Base-by-base conservation (phyloP, 2,329 filamentous ascomycete genomes). In the Alternaria conjuncta region DNA sequence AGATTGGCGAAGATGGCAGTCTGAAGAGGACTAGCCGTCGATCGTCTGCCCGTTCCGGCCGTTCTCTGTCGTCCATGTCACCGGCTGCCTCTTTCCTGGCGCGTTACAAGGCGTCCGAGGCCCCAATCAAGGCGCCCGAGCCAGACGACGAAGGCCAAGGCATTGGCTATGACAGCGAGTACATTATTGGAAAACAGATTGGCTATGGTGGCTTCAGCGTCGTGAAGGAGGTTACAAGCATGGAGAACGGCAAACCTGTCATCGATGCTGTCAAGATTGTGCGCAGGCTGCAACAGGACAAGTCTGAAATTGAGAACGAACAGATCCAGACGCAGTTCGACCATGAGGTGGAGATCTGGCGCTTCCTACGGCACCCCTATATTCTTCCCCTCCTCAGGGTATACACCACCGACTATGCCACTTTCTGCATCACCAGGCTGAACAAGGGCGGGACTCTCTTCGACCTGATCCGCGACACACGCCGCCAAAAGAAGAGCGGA, bases 191-290 rank as follows among this genome's bases (percentile, higher is more conserved):
- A 51, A 88, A 89, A 67, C 86, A 88, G 63, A 88, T 91, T 63
- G 89, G 88, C 4, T 87, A 83, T 65, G 89, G 89, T 25, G 89
- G 89, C 5, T 91, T 91, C 76, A 90, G 88, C 66, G 83, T 87
- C 2, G 87, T 91, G 32, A 90, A 89, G 71, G 89, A 91, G 77
- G 88, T 89, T 8, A 88, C 84, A 64, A 90, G 88, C 58, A 85
- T 90, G 49, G 84, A 87, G 55, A 70, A 81, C 32, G 85, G 85
- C 30, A 80, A 83, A 54, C 85, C 85, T 43, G 81, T 84, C 45
- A 83, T 86, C n/a, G 84, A 85, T 57, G 89, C 89, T 3, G 89
- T 91, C 65, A 91, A 91, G 75, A 89, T 91, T 68, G 88, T 91
- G 18, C 87, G 85, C 65, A 90, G 89, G 72, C 82, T 85, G 54